Base-by-base conservation (phyloP, 345 rosid genomes). In the Arabis alpina region DNA sequence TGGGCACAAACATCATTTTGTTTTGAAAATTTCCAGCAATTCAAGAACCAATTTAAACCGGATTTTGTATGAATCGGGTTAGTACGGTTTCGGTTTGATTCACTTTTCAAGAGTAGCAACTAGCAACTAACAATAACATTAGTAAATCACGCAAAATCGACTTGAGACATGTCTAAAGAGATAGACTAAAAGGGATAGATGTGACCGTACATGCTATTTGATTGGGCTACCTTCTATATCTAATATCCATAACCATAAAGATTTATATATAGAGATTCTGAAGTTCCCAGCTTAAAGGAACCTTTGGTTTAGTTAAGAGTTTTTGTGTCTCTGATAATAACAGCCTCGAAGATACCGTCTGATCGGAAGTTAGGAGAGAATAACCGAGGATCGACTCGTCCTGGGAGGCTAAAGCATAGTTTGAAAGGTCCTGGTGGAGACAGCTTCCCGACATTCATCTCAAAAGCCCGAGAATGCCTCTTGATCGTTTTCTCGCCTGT, bases 331-430 rank as follows among this genome's bases (percentile, higher is more conserved):
- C 81, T 80, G 68, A 85, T 77, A 60, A 87, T 74, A 71, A 86
- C 82, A 24, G 69, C 93, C 80, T 87, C 91, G 9, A 89, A 81
- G 61, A 89, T 77, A 60, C 96, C 96, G 55, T 86, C 93, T 24
- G 80, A 69, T 40, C 92, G 71, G 71, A 85, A 84, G 60, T 56
- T 75, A 19, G 89, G 89, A 36, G 82, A 77, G 76, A 84, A 69
- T 40, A 89, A 79, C 43, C 96, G 76, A 0, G 91, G 96, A 73
- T 89, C 96, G 39, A 86, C 93, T 3, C 87, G 89, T 44, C 96
- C 91, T 2, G 91, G 96, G 66, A 87, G 83, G 44, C 74, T 80
- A 71, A 89, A 89, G 8, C 84, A 76, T 43, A 87, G 66, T 9
- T 80, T 74, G 64, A 87, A 85, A 1, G 82, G 81, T 39, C 90